Percentiles rank a stretch among this genome's conserved stretches.
Evolutionary conservation across 148 eudicot species (phyloP).

Genomic region (Chenopodium suecicum): DNA sequence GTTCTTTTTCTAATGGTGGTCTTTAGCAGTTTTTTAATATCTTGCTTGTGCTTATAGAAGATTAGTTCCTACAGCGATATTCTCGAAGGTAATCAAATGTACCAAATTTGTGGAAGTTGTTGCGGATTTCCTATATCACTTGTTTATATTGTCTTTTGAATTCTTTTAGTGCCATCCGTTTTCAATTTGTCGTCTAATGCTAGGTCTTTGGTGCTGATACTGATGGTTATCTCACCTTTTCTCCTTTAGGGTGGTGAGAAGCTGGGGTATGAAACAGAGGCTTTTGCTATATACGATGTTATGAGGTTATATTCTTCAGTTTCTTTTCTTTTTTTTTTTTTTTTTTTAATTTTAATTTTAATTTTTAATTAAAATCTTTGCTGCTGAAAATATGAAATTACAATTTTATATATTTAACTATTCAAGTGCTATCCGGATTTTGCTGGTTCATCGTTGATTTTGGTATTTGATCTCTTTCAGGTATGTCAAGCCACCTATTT

Average conservation of each 20-base stretch:
- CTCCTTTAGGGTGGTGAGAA: conserved; percentile 62
- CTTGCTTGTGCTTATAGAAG: not conserved
- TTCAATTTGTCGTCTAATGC: not conserved
- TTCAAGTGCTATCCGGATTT: not conserved
- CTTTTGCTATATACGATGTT: conserved; percentile 80
- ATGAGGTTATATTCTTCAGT: conserved; percentile 56
- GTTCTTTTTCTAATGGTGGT: not conserved
- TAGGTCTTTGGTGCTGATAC: conserved; percentile 2
- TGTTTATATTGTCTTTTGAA: not conserved
- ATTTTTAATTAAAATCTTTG: not conserved
- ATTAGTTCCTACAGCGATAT: not conserved
- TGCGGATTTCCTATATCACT: not conserved
- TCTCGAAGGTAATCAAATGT: not conserved
- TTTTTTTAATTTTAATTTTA: not conserved
- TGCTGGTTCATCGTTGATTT: not conserved
- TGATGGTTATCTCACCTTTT: not conserved
- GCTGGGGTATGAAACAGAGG: conserved; percentile 91
- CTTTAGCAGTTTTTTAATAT: not conserved
- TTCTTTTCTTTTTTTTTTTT: not conserved
- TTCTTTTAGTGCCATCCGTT: not conserved
- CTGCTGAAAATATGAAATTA: not conserved
- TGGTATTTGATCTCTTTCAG: conserved; percentile 34
- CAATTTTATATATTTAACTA: too few species aligned
- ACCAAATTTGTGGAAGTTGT: not conserved
- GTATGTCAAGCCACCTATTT: conserved; percentile 72